Evolutionary conservation across 2,329 filamentous ascomycete genomes (phyloP), one percentile per base, ranked within the genome.

Genomic region (Exophiala alcalophila): DNA sequence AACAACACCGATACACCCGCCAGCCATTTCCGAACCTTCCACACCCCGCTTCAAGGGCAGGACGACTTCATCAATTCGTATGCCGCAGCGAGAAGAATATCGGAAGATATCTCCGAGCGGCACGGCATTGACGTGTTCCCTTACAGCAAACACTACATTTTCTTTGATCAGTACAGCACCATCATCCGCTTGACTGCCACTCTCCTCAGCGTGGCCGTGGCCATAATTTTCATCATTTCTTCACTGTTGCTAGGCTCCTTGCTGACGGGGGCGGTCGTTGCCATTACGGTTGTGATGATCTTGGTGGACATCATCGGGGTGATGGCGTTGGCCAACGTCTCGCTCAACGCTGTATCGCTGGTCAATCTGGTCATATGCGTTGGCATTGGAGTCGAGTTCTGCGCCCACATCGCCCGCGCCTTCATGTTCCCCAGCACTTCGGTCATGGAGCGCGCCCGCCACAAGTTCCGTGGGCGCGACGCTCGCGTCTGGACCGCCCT

Each of bases 351-450:
- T 0, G 88, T 98, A 16, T 92, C 86, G 1, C 78, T 98, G 6
- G 92, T 98, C 58, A 98, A 98, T 60, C 73, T 98, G 43, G 85
- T 98, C 61, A 98, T 98, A 53, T 96, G 90, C 61, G 87, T 98
- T 4, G 92, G 92, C 33, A 98, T 98, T 57, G 83, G 83, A 6
- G 91, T 98, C 33, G 92, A 98, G 61, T 98, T 98, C 65, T 98
- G 92, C 62, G 92, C 92, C 0, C 92, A 98, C 60, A 89, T 98
- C 58, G 91, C 92, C 0, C 81, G 92, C 4, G 92, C 92, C 1
- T 98, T 95, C 69, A 94, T 88, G 69, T 97, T 96, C 68, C 94
- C 92, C 0, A 86, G 84, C 8, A 78, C 81, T 1, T 79, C 80
- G 0, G 83, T 95, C 25, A 83, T 96, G 72, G 87, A 94, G 60